Evolutionary conservation across 345 rosid genomes (phyloP), one percentile per base, ranked within the genome.

Genomic region (Hypericum perforatum): DNA sequence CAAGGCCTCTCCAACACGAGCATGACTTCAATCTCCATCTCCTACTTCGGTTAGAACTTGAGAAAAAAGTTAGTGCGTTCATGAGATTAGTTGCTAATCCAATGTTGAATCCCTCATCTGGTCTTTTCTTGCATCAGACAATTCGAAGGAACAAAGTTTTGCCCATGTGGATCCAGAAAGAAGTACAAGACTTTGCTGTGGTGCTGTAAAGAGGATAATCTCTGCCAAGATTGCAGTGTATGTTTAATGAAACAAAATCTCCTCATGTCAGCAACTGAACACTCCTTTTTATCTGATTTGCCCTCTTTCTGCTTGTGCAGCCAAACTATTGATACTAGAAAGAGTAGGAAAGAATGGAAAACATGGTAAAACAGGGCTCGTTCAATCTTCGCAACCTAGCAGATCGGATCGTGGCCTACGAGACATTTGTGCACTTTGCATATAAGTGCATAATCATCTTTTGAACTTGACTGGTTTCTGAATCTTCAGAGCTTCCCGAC

Each of bases 121-220:
- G 39, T 16, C 13, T 49, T 55, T 36, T 39, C 59, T n/a, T n/a
- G 65, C 39, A 61, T 71, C 73, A 78, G 85, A 82, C 79, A 70
- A 71, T 87, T 39, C 59, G 86, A 8, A 77, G 88, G 74, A 87
- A 82, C 65, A 78, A 82, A 67, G 43, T n/a, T 61, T 11, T 88
- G 96, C 58, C 82, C 83, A 29, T 88, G 95, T 57, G 96, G 96
- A 49, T 87, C 96, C 16, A 85, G 74, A 84, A 87, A 77, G 80
- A 92, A 87, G 71, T 73, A 85, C 78, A 92, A 87, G 70, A 70
- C 96, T n/a, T 43, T 87, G 92, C 62, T 91, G 98, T 52, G 94
- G 95, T 59, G 59, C 92, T 57, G 85, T 66, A n/a, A 43, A 74
- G 9, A 76, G 78, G 66, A 83, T 76, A 72, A 44, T 82, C 60